Conservation (phyloP, 2,329 filamentous ascomycete genomes). For the Dactylellina sp. region DNA sequence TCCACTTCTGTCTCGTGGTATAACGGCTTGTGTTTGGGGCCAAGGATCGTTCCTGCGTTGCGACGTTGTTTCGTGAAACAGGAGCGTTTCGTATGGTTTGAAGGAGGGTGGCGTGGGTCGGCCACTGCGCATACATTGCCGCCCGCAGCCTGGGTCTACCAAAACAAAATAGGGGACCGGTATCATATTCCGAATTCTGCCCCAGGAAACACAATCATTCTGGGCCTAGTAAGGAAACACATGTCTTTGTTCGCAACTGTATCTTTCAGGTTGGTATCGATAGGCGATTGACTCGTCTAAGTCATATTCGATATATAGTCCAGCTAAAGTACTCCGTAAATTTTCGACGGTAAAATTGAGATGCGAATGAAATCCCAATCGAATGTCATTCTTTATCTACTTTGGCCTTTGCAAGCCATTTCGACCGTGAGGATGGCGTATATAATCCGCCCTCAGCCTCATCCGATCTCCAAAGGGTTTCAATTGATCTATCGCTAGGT, state of each 20-base stretch:
- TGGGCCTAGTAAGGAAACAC: no score
- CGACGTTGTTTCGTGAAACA: constrained; percentile 50
- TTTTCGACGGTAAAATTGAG: not conserved
- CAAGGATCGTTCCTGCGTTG: constrained; percentile 6
- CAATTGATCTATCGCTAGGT: constrained; percentile 54
- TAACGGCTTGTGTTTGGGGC: constrained; percentile 32
- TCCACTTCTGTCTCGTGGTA: constrained; percentile 25
- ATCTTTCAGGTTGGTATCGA: not conserved
- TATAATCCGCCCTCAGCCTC: not conserved
- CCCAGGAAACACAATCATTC: no score
- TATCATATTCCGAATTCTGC: no score
- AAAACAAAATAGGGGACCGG: not conserved
- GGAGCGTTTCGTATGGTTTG: constrained; percentile 49
- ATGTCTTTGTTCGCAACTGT: no score
- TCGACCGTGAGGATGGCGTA: constrained; percentile 7
- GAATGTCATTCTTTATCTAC: constrained; percentile 12
- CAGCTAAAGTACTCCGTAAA: not conserved
- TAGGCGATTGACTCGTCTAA: not conserved
- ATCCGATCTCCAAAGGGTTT: constrained; percentile 16
- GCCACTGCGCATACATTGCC: no score
- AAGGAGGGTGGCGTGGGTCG: constrained; percentile 26
- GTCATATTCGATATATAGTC: not conserved
- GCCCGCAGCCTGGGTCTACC: not conserved
- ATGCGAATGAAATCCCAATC: constrained; percentile 28
- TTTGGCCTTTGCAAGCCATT: constrained; percentile 1